Base-by-base conservation (phyloP, 345 rosid species). In the Barbarea vulgaris region DNA sequence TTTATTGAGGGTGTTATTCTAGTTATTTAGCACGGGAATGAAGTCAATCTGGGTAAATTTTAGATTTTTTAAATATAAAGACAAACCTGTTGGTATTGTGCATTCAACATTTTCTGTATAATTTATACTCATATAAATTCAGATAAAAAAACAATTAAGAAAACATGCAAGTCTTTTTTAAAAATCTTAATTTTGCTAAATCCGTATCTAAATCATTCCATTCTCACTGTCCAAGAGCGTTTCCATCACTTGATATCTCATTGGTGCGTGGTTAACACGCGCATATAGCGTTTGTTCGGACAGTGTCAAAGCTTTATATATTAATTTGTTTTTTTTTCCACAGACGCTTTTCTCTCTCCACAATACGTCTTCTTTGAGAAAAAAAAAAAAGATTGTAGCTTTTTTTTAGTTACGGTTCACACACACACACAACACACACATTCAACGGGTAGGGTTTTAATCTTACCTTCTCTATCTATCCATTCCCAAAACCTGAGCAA, bases 361-460 rank as follows among this genome's bases (percentile, higher is more conserved):
- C 57, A 31, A 53, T 22, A 36, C 54, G 42, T 41, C 50, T 53
- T 41, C 61, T 52, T 75, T 30, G 74, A 42, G 56, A 11, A 68
- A 27, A 68, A 47, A n/a, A n/a, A 57, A 51, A 70, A 70, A 70
- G 31, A 30, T 46, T 7, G 30, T 17, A 70, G 56, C 31, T 72
- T 73, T 80, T 80, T 81, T 82, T 61, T 73, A 67, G 66, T 83
- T 74, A 66, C 72, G 65, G 67, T 48, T 66, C 80, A 76, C 70
- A 69, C 71, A 58, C 81, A 81, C 77, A 41, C 58, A 70, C 14
- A 52, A 42, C 79, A 61, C 81, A 81, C 80, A 41, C 58, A 72
- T 53, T 64, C 73, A 76, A 81, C 81, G 73, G 81, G 87, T 84
- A 88, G 89, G 91, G 86, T 84, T 88, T 82, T 81, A 64, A 84